Evolutionary conservation across 2,329 filamentous ascomycete genomes (phyloP), one percentile per base, ranked within the genome.

Genomic region (Hypoxylon sp.): DNA sequence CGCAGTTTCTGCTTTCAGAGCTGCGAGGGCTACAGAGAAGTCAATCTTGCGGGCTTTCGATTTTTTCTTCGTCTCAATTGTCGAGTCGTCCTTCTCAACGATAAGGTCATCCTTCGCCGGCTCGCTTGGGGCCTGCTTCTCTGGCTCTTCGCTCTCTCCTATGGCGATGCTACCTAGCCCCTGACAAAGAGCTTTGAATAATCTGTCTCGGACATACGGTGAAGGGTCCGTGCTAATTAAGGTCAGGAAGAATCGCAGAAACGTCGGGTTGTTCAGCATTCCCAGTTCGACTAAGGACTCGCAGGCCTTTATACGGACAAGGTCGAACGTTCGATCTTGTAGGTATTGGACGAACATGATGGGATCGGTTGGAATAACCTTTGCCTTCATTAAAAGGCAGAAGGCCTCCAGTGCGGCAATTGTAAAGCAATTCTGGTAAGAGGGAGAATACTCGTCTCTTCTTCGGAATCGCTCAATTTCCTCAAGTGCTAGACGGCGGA

Each of bases 341-440:
- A 91, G 80, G 73, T 92, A 92, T 71, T 89, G 87, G 22, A 87
- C 83, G 74, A 91, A 91, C 64, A 88, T 85, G 39, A 86, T 71
- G 0, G 85, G 84, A 44, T 84, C 81, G 33, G 81, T 77, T 0
- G 85, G 84, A 35, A 91, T 89, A 14, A 91, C 84, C 14, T 86
- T 84, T 3, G 87, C 86, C 78, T 90, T 90, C 89, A 91, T 91
- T 57, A 91, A 79, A 44, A 81, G 82, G 74, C 85, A 84, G 74
- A 90, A 88, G 62, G 89, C 90, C 62, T 89, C 85, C 47, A 91
- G 78, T 3, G 87, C 87, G 17, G 90, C 86, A 69, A 85, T 84
- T 17, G 90, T 90, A 84, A 88, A 89, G 60, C 90, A 84, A 68
- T 92, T 92, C 66, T 91, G 88, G 74, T 90, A 91, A 2, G 89